Evolutionary conservation across 2,329 filamentous ascomycete species (phyloP), one percentile per base, ranked within the genome.

Genomic region (Diplocarpon mali): DNA sequence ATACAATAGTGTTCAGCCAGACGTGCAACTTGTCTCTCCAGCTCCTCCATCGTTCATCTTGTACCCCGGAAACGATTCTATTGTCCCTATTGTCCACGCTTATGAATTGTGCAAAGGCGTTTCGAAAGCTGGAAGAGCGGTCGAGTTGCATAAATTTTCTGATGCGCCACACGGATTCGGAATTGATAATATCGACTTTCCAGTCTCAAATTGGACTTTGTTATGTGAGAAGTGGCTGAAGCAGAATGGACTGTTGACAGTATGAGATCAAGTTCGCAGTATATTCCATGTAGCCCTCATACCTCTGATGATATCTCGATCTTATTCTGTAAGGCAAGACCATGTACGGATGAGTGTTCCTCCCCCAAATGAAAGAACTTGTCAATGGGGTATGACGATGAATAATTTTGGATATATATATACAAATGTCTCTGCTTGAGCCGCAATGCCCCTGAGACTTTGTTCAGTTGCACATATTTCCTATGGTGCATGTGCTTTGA

Each of bases 111-210:
- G 11, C 13, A 36, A 45, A 15, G 42, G 30, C 1, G 35, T 45
- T 15, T 40, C 31, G 20, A 40, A 35, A 7, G 37, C 36, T 45
- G 42, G 42, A 35, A 36, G 42, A 28, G 20, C 27, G 2, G 42
- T 45, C 12, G 42, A 45, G 42, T 28, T 45, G n/a, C 42, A 45
- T 36, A 24, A 40, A 30, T 45, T 45, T 36, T 16, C 42, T 15
- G 37, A 45, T 17, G 42, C 42, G 20, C 42, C 42, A 9, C 42
- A 45, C 40, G 42, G 42, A 2, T 45, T 45, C 29, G 42, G 29
- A 7, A 27, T 45, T 14, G 42, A 45, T 36, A 45, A 36, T 34
- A 7, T n/a, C 2, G 37, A 40, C 15, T 17, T 45, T 7, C 42
- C 42, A 7, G 42, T 40, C 13, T 35, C 29, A 2, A 40, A 35